Percentiles rank a stretch among this genome's conserved stretches.
Conservation (phyloP, 2,329 filamentous ascomycete species). For the Pseudogymnoascus sp. region DNA sequence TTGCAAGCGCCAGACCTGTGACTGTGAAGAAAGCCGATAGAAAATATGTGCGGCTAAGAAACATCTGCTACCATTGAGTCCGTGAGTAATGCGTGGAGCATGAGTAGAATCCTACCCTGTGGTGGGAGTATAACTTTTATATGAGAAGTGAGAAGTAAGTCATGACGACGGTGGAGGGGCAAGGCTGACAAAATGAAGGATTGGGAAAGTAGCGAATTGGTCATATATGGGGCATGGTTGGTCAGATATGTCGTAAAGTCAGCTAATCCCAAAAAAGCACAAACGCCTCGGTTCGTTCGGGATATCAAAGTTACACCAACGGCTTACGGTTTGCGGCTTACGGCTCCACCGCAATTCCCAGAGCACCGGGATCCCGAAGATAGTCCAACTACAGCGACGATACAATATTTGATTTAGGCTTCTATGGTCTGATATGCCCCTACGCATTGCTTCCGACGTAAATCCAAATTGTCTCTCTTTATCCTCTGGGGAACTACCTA, state of each 20-base stretch:
- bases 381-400: background rate
- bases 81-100: background rate
- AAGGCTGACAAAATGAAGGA: background rate
- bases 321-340: background rate
- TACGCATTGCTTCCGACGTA: background rate
- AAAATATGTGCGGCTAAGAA: background rate
- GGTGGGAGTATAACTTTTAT: background rate
- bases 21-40: slow-evolving; percentile 1
- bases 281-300: background rate
- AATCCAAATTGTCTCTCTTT: background rate
- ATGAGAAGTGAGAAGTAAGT: background rate
- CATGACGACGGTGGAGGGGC: background rate
- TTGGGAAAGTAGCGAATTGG: background rate
- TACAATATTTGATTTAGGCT: background rate
- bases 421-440: background rate
- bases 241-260: background rate
- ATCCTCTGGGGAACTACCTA: background rate
- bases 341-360: background rate
- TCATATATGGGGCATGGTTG: slow-evolving; percentile 4
- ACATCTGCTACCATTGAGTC: background rate
- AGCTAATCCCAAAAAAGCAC: background rate
- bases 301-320: background rate
- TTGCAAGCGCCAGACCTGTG: background rate
- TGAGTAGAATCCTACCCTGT: background rate
- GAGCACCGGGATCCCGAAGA: background rate